phyloP scores from a whole-genome alignment of 192 early-diverging fungal species.

The Endogone sp. region DNA sequence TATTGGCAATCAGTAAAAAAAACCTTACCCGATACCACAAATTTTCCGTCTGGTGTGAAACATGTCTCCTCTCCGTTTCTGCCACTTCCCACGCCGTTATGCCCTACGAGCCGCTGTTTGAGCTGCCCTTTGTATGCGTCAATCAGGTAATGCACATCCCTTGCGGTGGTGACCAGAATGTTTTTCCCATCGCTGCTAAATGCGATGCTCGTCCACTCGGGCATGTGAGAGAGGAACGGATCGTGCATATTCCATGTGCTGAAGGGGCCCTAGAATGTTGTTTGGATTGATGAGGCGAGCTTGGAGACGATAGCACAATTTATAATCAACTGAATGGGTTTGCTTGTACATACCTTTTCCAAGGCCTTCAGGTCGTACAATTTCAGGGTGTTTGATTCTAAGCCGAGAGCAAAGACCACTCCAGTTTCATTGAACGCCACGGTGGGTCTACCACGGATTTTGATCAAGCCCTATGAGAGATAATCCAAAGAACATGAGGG shows the following conservation, averaged over 20 bases:
- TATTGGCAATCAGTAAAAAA: too few relatives aligned
- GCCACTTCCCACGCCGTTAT: constrained; percentile 26
- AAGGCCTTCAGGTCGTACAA: constrained; percentile 73
- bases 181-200: constrained; percentile 76
- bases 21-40: constrained; percentile 55
- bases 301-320: too few relatives aligned
- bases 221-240: constrained; percentile 7
- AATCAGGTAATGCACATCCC: constrained; percentile 54
- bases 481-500: too few relatives aligned
- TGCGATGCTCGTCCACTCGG: constrained; percentile 55
- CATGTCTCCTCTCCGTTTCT: constrained; percentile 32
- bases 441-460: constrained; percentile 36
- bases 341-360: too few relatives aligned
- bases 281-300: too few relatives aligned
- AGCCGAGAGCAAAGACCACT: constrained; percentile 67
- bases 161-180: constrained; percentile 62
- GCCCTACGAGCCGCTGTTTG: constrained; percentile 36
- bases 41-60: constrained; percentile 73
- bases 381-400: constrained; percentile 45
- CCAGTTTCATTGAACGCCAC: constrained; percentile 80
- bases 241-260: constrained; percentile 30
- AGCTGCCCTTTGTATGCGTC: constrained; percentile 61
- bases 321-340: too few relatives aligned
- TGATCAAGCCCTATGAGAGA: constrained; percentile 37
- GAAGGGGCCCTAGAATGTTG: constrained; percentile 50